Conservation (phyloP, 306 rosid species). For the Rosa rugosa region DNA sequence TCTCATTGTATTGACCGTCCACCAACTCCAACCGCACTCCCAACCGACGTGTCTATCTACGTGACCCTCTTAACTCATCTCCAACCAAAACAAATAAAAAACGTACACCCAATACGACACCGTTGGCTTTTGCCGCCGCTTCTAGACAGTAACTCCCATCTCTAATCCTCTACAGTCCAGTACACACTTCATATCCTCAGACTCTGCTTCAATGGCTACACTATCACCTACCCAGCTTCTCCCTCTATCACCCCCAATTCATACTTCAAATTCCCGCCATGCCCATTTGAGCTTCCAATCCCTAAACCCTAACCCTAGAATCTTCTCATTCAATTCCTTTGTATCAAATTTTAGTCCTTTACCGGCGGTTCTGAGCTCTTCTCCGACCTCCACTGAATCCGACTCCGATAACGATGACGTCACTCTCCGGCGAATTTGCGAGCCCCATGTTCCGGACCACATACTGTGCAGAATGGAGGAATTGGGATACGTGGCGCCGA, state of each 20-base stretch:
- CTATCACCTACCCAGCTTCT: constrained; percentile 32
- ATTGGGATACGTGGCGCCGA: constrained; percentile 70
- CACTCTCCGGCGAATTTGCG: constrained; percentile 60
- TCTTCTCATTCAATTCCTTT: constrained; percentile 7
- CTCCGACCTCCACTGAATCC: constrained; percentile 26
- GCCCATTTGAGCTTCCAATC: constrained; percentile 21
- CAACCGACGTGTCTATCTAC: neutral
- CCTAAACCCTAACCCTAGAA: constrained; percentile 26
- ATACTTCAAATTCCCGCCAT: constrained; percentile 7
- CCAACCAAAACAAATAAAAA: neutral
- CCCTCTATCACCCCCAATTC: constrained; percentile 17
- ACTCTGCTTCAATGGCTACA: constrained; percentile 27
- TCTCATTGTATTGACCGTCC: constrained; percentile 25
- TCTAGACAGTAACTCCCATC: neutral
- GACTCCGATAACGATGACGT: constrained; percentile 24
- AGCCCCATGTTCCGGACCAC: constrained; percentile 55
- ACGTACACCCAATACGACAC: neutral
- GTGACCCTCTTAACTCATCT: neutral
- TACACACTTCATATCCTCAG: neutral
- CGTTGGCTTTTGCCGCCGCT: neutral
- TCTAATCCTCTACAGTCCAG: neutral
- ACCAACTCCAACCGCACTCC: constrained; percentile 10
- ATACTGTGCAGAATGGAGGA: constrained; percentile 72
- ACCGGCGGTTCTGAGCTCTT: constrained; percentile 33
- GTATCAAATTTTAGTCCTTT: constrained; percentile 27